Evolutionary conservation across 148 eudicot species (phyloP).

Genomic region (Nepenthes gracilis): DNA sequence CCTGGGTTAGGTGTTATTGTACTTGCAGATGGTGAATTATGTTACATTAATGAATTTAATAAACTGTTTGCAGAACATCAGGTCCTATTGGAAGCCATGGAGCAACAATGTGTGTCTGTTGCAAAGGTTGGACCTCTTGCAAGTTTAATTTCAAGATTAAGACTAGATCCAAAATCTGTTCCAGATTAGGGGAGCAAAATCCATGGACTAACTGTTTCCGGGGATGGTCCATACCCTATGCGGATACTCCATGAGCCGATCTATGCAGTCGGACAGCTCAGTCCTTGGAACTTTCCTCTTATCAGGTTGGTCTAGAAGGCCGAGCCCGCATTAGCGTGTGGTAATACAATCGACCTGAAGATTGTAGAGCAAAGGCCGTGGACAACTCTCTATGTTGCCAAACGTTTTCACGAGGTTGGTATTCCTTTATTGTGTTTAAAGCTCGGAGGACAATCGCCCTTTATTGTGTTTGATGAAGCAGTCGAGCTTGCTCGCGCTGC

Average conservation of each 20-base stretch:
- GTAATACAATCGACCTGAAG: conserved; percentile 60
- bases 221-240: conserved; percentile 65
- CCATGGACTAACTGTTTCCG: conserved; percentile 65
- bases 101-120: no score
- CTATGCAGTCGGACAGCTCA: conserved; percentile 70
- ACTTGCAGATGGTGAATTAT: no score
- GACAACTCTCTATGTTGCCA: conserved; percentile 53
- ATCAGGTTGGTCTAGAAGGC: conserved; percentile 67
- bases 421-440: conserved; percentile 12
- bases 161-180: no score
- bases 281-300: conserved; percentile 80
- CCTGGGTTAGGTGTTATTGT: no score
- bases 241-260: conserved; percentile 64
- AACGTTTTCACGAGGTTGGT: conserved; percentile 54
- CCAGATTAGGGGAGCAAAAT: conserved; percentile 77
- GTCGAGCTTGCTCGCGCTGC: conserved; percentile 67
- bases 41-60: no score
- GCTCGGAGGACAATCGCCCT: conserved; percentile 72
- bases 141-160: no score
- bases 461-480: conserved; percentile 49
- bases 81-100: no score
- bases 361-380: conserved; percentile 73
- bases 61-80: no score
- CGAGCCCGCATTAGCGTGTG: conserved; percentile 62
- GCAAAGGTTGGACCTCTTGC: no score